Evolutionary conservation across 1,284 basidiomycete species (phyloP), one percentile per base, ranked within the genome.

Genomic region (Cryptococcus amylolentus): DNA sequence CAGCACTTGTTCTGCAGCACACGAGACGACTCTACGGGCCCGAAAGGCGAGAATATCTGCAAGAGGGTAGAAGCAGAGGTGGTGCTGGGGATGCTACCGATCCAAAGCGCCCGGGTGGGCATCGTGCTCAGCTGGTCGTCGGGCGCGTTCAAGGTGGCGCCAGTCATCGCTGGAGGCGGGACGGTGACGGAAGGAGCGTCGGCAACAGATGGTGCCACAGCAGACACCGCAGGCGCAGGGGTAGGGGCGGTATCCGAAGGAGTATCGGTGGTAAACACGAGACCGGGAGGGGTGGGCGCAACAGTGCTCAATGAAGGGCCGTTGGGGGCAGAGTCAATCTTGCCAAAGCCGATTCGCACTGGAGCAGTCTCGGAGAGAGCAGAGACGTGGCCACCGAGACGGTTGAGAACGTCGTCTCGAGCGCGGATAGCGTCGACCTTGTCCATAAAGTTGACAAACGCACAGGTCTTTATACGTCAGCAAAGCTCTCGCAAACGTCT

Each of bases 381-480:
- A 4, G 79, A 63, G 63, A 97, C 91, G 63, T 93, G 90, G 5
- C 94, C 94, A 40, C 91, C 91, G 40, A 97, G 84, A 35, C 94
- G 87, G 71, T 94, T 96, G 51, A 96, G 82, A 18, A 98, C 91
- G 73, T 98, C 96, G 42, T 98, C 95, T 70, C 95, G 92, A 6
- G 95, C 95, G 55, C 89, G 87, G 58, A 98, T 87, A 18, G 95
- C 96, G 76, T 98, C 95, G 1, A 85, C 83, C 70, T 91, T 87
- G 65, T 96, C 94, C 54, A 96, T 89, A 72, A 95, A 98, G 77
- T 98, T 98, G 76, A 98, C 93, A 75, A 98, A 98, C 9, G 94
- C 95, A 73, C 96, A 98, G 73, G 95, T 93, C 91, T 95, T 44
- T 39, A 12, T 20, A 26, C 1, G 23, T 28, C 27, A 46, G 45